A percentile compares a stretch with the other conserved stretches of the same genome.
phyloP scores from a whole-genome alignment of 1,284 basidiomycete genomes.

The Tilletia walkeri region DNA sequence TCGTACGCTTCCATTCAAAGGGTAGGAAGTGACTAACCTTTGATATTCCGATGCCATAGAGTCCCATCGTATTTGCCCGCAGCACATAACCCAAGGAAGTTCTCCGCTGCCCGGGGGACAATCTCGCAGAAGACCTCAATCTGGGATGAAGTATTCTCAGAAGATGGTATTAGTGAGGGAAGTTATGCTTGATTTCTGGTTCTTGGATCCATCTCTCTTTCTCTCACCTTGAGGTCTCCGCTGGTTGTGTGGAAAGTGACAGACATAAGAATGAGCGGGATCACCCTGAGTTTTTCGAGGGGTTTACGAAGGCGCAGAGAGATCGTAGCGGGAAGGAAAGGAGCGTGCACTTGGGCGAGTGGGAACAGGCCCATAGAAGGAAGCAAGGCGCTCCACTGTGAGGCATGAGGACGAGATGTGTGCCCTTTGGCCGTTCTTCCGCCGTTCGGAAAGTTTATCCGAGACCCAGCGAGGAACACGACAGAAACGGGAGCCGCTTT shows the following conservation, averaged over 20 bases:
- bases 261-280: slow-evolving; percentile 63
- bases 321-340: no score
- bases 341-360: no score
- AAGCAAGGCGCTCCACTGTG: no score
- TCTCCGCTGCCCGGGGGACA: slow-evolving; percentile 91
- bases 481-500: no score
- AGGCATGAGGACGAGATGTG: no score
- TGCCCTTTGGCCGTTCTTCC: no score
- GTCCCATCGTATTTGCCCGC: slow-evolving; percentile 81
- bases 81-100: slow-evolving; percentile 90
- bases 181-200: no score
- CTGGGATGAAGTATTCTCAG: slow-evolving; percentile 59
- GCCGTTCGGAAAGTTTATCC: no score
- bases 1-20: not conserved
- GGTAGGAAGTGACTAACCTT: slow-evolving; percentile 18
- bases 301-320: no score
- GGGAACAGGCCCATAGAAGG: no score
- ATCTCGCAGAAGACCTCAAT: slow-evolving; percentile 96
- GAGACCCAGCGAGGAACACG: no score
- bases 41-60: slow-evolving; percentile 71
- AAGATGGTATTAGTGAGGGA: not conserved
- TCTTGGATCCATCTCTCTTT: not conserved
- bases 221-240: slow-evolving; percentile 84
- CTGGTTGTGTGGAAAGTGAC: slow-evolving; percentile 90
- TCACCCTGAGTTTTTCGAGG: no score